Base-by-base conservation (phyloP, 768 basidiomycete genomes). In the Brasilioporus rufonigricans region DNA sequence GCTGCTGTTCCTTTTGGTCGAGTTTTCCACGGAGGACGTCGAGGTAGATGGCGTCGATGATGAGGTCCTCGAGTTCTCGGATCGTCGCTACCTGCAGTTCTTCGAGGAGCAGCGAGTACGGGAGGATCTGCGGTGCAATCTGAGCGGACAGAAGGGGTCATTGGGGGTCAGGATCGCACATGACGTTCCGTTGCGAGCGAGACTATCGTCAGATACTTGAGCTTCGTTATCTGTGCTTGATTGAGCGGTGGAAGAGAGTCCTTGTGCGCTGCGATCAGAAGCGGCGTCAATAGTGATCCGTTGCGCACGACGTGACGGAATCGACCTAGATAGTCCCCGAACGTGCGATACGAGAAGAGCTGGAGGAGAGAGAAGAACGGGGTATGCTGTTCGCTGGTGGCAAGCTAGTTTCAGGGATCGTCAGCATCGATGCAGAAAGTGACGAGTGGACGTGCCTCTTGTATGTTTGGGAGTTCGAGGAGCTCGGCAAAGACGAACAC, bases 11-110 rank as follows among this genome's bases (percentile, higher is more conserved):
- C 68, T 91, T 91, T 73, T 98, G 96, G 71, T 98, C 93, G 46
- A 99, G 86, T 66, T 91, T 93, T 11, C 93, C 96, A 47, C 85
- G 84, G 35, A 99, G 78, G 36, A 97, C 76, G 68, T 92, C 89
- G 38, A 91, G 84, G 73, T 98, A 98, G 71, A 98, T 94, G 12
- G 90, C 90, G 64, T 98, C 94, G 70, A 99, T 98, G 67, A 98
- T 91, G 59, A 98, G 84, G 72, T 98, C 95, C 70, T 99, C 96
- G 3, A 99, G 85, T 53, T 90, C 90, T 50, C 95, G 87, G 54
- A 95, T 84, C 6, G 82, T 85, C 4, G 84, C 77, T 71, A 96
- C 80, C 46, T 91, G 82, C 19, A 99, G 80, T 4, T 80, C 75
- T 48, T 81, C 67, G 8, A 91, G 80, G 2, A 98, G 81, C 33